phyloP scores from a whole-genome alignment of 768 basidiomycete species.

The Coprinopsis strossmayeri region DNA sequence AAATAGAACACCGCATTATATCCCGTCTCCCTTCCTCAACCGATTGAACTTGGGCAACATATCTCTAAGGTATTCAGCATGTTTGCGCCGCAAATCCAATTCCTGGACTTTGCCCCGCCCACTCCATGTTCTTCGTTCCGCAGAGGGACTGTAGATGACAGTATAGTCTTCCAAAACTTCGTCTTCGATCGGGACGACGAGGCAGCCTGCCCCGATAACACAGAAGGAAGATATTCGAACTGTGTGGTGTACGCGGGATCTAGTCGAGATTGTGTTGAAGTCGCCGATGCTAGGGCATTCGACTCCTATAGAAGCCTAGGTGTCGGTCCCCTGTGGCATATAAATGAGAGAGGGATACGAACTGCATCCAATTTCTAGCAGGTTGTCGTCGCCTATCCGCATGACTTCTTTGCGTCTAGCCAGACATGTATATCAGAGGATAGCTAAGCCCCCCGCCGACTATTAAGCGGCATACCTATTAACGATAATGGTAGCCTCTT shows the following conservation, averaged over 20 bases:
- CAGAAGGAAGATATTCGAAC: slow-evolving; percentile 77
- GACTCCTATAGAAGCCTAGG: slow-evolving; percentile 49
- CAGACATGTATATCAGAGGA: background rate
- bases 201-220: slow-evolving; percentile 73
- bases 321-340: background rate
- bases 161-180: slow-evolving; percentile 80
- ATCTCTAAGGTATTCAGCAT: slow-evolving; percentile 87
- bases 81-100: slow-evolving; percentile 76
- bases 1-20: background rate
- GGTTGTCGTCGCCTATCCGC: slow-evolving; percentile 90
- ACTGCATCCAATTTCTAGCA: slow-evolving; percentile 95
- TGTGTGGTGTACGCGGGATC: slow-evolving; percentile 77
- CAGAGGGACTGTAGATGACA: slow-evolving; percentile 71
- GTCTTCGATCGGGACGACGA: slow-evolving; percentile 73
- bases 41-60: slow-evolving; percentile 89
- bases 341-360: slow-evolving; percentile 24
- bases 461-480: slow-evolving; percentile 50
- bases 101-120: slow-evolving; percentile 82
- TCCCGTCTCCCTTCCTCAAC: slow-evolving; percentile 51
- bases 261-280: slow-evolving; percentile 82
- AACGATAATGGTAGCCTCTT: slow-evolving; percentile 86
- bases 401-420: slow-evolving; percentile 71
- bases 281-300: slow-evolving; percentile 82
- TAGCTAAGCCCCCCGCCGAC: background rate
- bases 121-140: slow-evolving; percentile 77